These are phyloP conservation scores for Colletotrichum sublineola DNA, from an alignment of 2,329 filamentous ascomycete genomes.

Conservation along the genomic window DNA sequence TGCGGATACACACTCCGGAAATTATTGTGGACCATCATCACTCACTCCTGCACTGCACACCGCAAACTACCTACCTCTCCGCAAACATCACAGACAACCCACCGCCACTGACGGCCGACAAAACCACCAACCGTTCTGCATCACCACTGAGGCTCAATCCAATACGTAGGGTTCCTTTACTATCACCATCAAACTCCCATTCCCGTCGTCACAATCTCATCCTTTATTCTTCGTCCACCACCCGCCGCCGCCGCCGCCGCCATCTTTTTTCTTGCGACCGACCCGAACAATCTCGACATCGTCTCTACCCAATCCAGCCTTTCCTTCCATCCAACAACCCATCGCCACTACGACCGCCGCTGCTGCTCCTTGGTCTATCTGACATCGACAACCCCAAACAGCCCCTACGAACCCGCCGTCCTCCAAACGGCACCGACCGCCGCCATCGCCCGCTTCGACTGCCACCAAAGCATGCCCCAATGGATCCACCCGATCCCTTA, in stretches of 20 bases:
- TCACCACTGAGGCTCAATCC: not conserved
- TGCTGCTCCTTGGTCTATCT: not conserved
- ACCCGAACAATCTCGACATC: conserved; percentile 6
- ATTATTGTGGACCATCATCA: conserved; percentile 4
- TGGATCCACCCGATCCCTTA: conserved; percentile 40
- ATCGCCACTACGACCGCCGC: not conserved
- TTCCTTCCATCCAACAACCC: not conserved
- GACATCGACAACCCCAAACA: conserved; percentile 2
- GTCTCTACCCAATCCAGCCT: not conserved
- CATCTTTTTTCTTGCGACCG: not conserved
- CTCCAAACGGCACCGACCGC: conserved; percentile 20
- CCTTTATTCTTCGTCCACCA: not conserved
- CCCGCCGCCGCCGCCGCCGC: not conserved
- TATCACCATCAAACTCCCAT: not conserved
- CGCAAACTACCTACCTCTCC: not conserved
- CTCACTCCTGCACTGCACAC: conserved; percentile 15
- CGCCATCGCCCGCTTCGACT: not conserved
- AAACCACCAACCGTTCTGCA: not conserved
- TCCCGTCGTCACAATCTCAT: too few relatives aligned
- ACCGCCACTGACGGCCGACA: conserved; percentile 26
- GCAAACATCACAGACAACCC: conserved; percentile 26
- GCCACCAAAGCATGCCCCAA: conserved; percentile 24
- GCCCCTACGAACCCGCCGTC: not conserved
- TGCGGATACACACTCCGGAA: not conserved
- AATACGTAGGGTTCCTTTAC: not conserved